These are phyloP conservation scores for Fusarium sp. DNA, from an alignment of 2,329 filamentous ascomycete species.

Conservation along the genomic window DNA sequence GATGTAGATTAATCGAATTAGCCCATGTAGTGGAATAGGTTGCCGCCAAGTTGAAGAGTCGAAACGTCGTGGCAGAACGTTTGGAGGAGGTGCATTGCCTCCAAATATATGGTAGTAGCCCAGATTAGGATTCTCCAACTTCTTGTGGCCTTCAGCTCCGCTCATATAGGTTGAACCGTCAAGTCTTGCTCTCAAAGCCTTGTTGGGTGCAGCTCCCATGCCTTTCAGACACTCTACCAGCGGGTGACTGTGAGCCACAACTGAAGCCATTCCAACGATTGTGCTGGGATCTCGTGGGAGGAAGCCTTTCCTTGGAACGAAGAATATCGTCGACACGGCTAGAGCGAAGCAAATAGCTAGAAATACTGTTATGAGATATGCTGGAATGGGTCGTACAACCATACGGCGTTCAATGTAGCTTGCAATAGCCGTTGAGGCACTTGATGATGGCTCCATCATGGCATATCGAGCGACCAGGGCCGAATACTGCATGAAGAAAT, in stretches of 20 bases:
- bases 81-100: constrained; percentile 38
- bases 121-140: constrained; percentile 39
- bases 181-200: constrained; percentile 47
- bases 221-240: constrained; percentile 53
- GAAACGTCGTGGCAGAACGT: constrained; percentile 22
- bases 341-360: constrained; percentile 47
- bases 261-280: constrained; percentile 52
- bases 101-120: constrained; percentile 48
- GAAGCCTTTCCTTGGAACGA: constrained; percentile 50
- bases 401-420: constrained; percentile 49
- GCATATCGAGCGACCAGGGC: constrained; percentile 51
- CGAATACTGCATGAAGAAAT: constrained; percentile 53
- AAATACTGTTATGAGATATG: constrained; percentile 50
- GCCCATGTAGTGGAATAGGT: constrained; percentile 49
- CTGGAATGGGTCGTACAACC: constrained; percentile 46
- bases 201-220: constrained; percentile 50
- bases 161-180: constrained; percentile 48
- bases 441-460: constrained; percentile 45
- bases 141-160: constrained; percentile 54
- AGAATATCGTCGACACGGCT: constrained; percentile 27
- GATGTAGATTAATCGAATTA: constrained; percentile 46
- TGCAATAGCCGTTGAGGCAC: constrained; percentile 40
- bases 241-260: constrained; percentile 53
- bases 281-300: constrained; percentile 53
- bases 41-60: constrained; percentile 48